Conservation (phyloP, 192 early-diverging fungal species). For the Coemansia sp. region DNA sequence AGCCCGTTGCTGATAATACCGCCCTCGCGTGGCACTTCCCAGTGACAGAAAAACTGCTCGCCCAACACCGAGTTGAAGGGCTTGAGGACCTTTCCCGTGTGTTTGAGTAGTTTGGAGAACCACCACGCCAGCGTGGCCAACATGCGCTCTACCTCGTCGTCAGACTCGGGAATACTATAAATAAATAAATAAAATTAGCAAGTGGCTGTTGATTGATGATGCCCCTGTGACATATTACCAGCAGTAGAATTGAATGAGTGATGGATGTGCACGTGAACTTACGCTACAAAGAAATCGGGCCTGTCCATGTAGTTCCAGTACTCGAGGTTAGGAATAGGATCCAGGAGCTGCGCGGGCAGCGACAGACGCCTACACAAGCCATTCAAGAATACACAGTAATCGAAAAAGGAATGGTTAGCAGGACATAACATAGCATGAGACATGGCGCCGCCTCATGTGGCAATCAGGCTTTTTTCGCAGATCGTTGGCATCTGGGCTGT, state of each 20-base stretch:
- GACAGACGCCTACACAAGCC: conserved; percentile 62
- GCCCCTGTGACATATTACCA: neutral
- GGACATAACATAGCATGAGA: neutral
- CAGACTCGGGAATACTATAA: conserved; percentile 63
- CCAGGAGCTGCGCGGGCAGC: conserved; percentile 70
- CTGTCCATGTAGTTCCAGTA: conserved; percentile 81
- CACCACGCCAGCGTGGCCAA: conserved; percentile 72
- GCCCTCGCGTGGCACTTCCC: conserved; percentile 42
- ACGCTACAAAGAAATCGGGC: conserved; percentile 68
- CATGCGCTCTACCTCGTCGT: conserved; percentile 69
- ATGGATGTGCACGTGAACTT: conserved; percentile 31
- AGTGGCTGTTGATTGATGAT: neutral
- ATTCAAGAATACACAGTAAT: conserved; percentile 1
- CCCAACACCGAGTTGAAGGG: conserved; percentile 64
- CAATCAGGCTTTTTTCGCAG: conserved; percentile 7
- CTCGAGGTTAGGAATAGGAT: conserved; percentile 75
- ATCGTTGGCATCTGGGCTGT: neutral
- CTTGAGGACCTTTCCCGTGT: conserved; percentile 59
- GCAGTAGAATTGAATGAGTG: conserved; percentile 13
- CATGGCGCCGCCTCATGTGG: conserved; percentile 8
- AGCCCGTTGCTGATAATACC: neutral
- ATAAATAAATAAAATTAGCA: conserved; percentile 6
- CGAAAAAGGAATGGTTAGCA: neutral
- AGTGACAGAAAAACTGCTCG: conserved; percentile 63
- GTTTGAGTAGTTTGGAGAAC: conserved; percentile 71